A percentile compares a stretch with the other conserved stretches of the same genome.
These are phyloP conservation scores for Pyricularia sp. DNA, from an alignment of 2,329 filamentous ascomycete genomes.

Conservation along the genomic window DNA sequence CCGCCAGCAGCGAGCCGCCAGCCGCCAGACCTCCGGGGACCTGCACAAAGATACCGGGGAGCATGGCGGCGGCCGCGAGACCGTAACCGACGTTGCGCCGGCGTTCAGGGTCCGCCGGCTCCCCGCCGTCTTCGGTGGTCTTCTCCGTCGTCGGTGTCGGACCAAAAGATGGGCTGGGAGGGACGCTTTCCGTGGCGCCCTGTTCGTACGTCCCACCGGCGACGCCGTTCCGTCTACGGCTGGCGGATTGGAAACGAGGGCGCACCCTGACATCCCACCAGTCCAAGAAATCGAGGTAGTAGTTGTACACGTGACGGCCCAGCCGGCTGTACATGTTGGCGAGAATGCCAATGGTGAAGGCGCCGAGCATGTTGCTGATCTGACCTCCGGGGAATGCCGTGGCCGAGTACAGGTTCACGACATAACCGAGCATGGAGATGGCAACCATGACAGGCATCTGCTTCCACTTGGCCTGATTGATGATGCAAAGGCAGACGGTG, in stretches of 20 bases:
- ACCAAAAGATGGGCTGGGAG: background rate
- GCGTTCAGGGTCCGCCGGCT: background rate
- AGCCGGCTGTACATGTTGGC: conserved; percentile 71
- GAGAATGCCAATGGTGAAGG: conserved; percentile 65
- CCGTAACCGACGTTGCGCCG: conserved; percentile 51
- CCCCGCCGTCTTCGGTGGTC: background rate
- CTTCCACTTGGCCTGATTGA: conserved; percentile 71
- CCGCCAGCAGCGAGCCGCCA: conserved; percentile 47
- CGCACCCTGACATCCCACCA: conserved; percentile 41
- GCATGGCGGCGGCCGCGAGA: conserved; percentile 73
- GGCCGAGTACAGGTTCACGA: conserved; percentile 65
- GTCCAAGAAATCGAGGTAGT: conserved; percentile 40
- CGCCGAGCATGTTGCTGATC: conserved; percentile 68
- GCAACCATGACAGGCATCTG: conserved; percentile 68
- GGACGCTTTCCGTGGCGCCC: background rate
- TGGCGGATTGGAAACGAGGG: conserved; percentile 16
- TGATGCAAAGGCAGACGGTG: conserved; percentile 47
- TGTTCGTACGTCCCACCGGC: background rate
- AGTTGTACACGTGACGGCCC: conserved; percentile 49
- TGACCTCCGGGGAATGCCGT: conserved; percentile 62
- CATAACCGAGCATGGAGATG: conserved; percentile 65
- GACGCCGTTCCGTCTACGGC: conserved; percentile 3
- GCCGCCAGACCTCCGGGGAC: conserved; percentile 55
- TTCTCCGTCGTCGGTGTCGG: background rate
- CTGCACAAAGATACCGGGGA: conserved; percentile 76